phyloP scores from a whole-genome alignment of 345 rosid genomes.

The Physaria fendleri region DNA sequence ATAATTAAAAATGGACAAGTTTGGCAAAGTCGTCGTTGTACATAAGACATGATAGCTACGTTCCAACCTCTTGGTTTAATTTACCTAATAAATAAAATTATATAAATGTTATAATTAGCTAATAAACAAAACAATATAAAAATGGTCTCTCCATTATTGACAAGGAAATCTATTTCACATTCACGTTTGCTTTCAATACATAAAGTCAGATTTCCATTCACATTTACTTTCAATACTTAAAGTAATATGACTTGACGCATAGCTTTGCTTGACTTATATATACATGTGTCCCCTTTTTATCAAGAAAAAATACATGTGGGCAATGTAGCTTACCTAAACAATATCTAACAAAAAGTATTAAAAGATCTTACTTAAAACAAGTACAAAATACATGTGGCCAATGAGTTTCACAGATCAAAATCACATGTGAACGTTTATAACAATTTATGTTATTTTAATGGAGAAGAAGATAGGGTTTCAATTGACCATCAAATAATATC shows the following conservation, averaged over 20 bases:
- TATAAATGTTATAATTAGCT: neutral
- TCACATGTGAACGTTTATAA: neutral
- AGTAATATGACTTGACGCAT: conserved; percentile 17
- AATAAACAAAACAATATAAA: neutral
- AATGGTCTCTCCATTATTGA: neutral
- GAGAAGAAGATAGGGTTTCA: neutral
- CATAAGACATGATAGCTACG: conserved; percentile 16
- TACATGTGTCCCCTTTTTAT: neutral
- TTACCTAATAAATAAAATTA: neutral
- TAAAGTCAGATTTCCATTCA: too few relatives aligned
- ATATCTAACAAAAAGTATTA: neutral
- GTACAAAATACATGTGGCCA: conserved; percentile 19
- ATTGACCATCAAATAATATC: neutral
- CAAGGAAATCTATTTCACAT: conserved; percentile 11
- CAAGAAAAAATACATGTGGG: too few relatives aligned
- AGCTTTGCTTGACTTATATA: conserved; percentile 11
- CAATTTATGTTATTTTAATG: neutral
- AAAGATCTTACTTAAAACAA: neutral
- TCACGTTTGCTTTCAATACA: too few relatives aligned
- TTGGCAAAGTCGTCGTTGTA: conserved; percentile 8
- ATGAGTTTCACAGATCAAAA: conserved; percentile 14
- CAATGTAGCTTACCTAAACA: neutral
- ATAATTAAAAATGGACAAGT: neutral
- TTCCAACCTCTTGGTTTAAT: conserved; percentile 20
- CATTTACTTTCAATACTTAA: neutral